phyloP scores from a whole-genome alignment of 2,329 filamentous ascomycete species.

The Endoconidiophora polonica region DNA sequence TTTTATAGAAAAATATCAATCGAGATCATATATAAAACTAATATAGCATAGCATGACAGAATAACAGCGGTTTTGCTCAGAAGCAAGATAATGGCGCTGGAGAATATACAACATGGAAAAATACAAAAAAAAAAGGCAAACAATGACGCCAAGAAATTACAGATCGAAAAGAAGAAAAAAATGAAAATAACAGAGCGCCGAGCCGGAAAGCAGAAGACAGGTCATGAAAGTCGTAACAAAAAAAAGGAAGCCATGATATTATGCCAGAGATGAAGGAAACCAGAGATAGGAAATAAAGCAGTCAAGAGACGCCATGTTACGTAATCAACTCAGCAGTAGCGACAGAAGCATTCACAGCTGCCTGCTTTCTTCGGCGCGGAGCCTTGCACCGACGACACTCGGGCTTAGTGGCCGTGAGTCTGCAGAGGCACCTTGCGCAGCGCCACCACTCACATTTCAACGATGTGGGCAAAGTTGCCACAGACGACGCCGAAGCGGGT shows the following conservation, averaged over 20 bases:
- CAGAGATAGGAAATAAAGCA: slow-evolving; percentile 1
- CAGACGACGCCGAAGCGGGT: slow-evolving; percentile 3
- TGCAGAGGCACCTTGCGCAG: slow-evolving; percentile 33
- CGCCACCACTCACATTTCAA: slow-evolving; percentile 33
- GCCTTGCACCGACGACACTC: slow-evolving; percentile 31
- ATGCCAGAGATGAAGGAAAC: background rate
- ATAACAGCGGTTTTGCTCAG: too few species aligned
- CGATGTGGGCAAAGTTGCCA: slow-evolving; percentile 21
- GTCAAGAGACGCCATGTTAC: background rate
- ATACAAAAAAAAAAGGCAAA: background rate
- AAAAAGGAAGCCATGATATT: background rate
- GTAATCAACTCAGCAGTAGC: background rate
- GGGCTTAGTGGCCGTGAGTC: slow-evolving; percentile 27
- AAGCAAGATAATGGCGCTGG: too few species aligned
- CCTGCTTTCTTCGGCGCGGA: slow-evolving; percentile 32
- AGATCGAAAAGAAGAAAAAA: slow-evolving; percentile 1
- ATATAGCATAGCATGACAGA: too few species aligned
- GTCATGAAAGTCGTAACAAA: too few species aligned
- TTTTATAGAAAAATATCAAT: too few species aligned
- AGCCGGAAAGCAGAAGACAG: background rate
- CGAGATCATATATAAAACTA: too few species aligned
- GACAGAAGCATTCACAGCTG: background rate
- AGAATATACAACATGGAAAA: background rate
- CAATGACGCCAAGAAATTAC: background rate
- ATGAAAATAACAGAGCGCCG: background rate